Evolutionary conservation across 2,329 filamentous ascomycete genomes (phyloP), one percentile per base, ranked within the genome.

Genomic region (Cordyceps cicadae): DNA sequence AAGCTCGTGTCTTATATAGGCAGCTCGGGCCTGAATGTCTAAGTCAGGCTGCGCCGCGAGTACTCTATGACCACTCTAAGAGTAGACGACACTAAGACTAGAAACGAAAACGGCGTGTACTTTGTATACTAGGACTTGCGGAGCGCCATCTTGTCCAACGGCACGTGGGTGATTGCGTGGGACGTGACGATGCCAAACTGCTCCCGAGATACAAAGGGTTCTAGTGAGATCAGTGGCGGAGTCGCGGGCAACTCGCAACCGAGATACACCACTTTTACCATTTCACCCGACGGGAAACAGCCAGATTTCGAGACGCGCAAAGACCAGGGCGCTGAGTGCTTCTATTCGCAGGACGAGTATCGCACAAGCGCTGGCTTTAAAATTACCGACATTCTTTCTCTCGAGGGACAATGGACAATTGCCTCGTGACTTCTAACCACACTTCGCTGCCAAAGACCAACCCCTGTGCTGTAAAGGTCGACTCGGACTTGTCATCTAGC

Each of bases 311-410:
- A 39, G 34, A 54, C 51, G 34, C 19, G 34, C 19, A 24, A 29
- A 41, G 37, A 54, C 19, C 32, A 54, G 19, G 37, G 51, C 34
- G 37, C 19, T 34, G 37, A 54, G 19, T 54, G 51, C 37, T 41
- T 54, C 34, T 34, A 54, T 14, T 41, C 32, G 51, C 51, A 54
- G 37, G 51, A 54, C 37, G 34, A 54, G n/a, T 34, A 41, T 34
- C 34, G 19, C 21, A 41, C 19, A 19, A 54, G 51, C 51, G 32
- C 51, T 26, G 51, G 34, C 51, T 54, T 54, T 17, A 54, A 54
- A n/a, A 41, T 54, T 54, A 54, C 51, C 37, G 51, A 39, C 37
- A 21, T 54, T 41, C 51, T 54, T 54, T 41, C 51, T 41, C 51
- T 54, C 37, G 32, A 39, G 21, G 51, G 51, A 41, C 32, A 54